Conservation (phyloP, 2,329 filamentous ascomycete species). For the Sporothrix mexicana region DNA sequence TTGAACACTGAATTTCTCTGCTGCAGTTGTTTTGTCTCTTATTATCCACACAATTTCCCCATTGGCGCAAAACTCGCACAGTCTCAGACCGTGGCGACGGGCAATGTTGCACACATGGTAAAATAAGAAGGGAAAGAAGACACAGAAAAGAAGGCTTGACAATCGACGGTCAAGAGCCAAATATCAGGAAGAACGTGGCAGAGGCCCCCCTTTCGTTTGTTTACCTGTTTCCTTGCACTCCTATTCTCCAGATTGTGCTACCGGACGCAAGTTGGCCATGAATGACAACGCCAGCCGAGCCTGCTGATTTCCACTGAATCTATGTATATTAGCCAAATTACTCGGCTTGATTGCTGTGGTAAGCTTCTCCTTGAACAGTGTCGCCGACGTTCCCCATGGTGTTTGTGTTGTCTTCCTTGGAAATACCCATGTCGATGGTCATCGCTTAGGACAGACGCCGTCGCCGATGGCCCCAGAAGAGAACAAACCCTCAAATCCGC, state of each 20-base stretch:
- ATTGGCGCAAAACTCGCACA: neutral
- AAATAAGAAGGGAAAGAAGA: neutral
- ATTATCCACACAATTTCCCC: constrained; percentile 3
- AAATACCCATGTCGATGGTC: neutral
- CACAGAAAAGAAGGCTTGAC: neutral
- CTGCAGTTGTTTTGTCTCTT: neutral
- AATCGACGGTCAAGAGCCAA: neutral
- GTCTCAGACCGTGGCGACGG: neutral
- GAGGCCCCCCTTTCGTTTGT: neutral
- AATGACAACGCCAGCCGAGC: neutral
- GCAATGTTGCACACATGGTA: neutral
- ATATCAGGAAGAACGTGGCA: neutral
- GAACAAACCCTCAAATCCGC: neutral
- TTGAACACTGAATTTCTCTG: too few relatives aligned
- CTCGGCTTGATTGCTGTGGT: neutral
- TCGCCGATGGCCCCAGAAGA: too few relatives aligned
- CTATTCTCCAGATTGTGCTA: neutral
- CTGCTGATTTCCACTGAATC: neutral
- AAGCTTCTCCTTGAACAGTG: neutral
- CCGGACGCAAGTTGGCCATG: neutral
- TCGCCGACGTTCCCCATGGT: neutral
- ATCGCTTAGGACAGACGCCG: neutral
- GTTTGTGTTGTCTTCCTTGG: neutral
- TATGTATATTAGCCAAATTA: neutral
- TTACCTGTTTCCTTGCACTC: neutral